Conservation (phyloP, 345 rosid species). For the Physaria fendleri region DNA sequence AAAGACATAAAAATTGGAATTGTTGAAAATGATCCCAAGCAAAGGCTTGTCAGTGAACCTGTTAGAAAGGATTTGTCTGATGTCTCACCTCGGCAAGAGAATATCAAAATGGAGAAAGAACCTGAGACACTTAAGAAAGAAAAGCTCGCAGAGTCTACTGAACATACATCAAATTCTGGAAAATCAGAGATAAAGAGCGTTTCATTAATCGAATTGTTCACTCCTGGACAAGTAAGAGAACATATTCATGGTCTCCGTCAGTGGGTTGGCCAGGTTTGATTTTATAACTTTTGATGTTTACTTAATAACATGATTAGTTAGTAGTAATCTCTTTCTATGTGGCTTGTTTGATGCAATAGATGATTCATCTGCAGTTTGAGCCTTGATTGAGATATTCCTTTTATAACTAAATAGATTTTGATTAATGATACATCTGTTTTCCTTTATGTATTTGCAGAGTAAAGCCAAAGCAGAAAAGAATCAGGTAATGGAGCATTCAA, state of each 20-base stretch:
- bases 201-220: slow-evolving; percentile 92
- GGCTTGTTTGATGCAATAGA: slow-evolving; percentile 9
- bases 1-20: slow-evolving; percentile 45
- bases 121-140: slow-evolving; percentile 52
- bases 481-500: slow-evolving; percentile 95
- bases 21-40: slow-evolving; percentile 42
- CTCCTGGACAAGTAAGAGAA: slow-evolving; percentile 92
- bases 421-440: background rate
- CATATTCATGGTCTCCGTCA: slow-evolving; percentile 91
- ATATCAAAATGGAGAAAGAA: no score
- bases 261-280: slow-evolving; percentile 98
- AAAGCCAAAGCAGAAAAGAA: slow-evolving; percentile 97
- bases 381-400: slow-evolving; percentile 1
- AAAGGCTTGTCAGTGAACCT: slow-evolving; percentile 41
- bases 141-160: slow-evolving; percentile 38
- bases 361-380: background rate
- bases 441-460: slow-evolving; percentile 50
- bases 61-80: slow-evolving; percentile 30
- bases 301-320: background rate
- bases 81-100: no score
- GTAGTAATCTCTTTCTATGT: background rate
- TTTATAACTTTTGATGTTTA: slow-evolving; percentile 7
- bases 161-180: slow-evolving; percentile 81
- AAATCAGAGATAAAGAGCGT: slow-evolving; percentile 96
- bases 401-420: background rate